Evolutionary conservation across 306 rosid species (phyloP).

Genomic region (Hippophae gyantsensis): DNA sequence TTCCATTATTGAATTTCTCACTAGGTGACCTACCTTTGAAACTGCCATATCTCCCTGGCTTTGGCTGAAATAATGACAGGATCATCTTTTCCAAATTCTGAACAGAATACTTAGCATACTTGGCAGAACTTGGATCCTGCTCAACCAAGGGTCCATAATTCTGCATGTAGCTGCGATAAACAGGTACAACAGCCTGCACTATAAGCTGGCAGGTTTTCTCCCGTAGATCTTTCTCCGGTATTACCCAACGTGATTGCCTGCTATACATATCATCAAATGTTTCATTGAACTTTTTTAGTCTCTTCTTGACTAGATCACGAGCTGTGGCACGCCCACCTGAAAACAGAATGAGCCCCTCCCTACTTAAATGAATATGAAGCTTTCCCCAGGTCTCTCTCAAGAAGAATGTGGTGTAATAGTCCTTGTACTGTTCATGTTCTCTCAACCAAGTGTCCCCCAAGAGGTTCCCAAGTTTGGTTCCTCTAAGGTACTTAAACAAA

Average conservation of each 20-base stretch:
- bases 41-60: conserved; percentile 66
- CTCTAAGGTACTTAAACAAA: conserved; percentile 70
- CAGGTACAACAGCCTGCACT: conserved; percentile 94
- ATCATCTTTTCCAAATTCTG: conserved; percentile 90
- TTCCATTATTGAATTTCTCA: conserved; percentile 59
- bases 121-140: conserved; percentile 72
- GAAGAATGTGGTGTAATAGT: conserved; percentile 49
- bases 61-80: conserved; percentile 64
- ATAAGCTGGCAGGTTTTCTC: conserved; percentile 83
- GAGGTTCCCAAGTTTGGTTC: conserved; percentile 73
- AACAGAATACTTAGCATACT: conserved; percentile 80
- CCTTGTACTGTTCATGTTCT: conserved; percentile 80
- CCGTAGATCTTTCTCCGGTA: conserved; percentile 64
- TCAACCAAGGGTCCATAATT: conserved; percentile 97
- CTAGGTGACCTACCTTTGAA: conserved; percentile 57
- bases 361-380: conserved; percentile 86
- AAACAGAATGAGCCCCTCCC: conserved; percentile 91
- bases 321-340: conserved; percentile 99
- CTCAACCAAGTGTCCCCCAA: conserved; percentile 56
- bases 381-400: conserved; percentile 92
- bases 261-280: conserved; percentile 72
- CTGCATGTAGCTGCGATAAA: conserved; percentile 98
- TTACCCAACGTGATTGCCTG: conserved; percentile 68
- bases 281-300: conserved; percentile 82
- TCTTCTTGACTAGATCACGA: conserved; percentile 95